These are phyloP conservation scores for Aspergillus tubingensis DNA, from an alignment of 2,329 filamentous ascomycete genomes.

Conservation along the genomic window DNA sequence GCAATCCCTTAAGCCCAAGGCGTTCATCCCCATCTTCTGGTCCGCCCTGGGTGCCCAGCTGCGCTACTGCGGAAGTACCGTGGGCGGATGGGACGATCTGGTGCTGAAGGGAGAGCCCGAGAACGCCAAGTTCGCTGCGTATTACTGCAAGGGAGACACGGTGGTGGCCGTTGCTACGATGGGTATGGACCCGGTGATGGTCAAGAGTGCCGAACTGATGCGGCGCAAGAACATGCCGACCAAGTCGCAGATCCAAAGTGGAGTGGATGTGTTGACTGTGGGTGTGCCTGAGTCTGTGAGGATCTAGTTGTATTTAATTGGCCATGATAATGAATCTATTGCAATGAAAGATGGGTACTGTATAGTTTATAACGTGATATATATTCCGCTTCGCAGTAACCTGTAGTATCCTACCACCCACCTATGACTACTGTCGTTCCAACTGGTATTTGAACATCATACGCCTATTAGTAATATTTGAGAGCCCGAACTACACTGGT, in stretches of 20 bases:
- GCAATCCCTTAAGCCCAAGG: slow-evolving; percentile 57
- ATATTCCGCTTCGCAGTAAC: no score
- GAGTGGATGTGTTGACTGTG: slow-evolving; percentile 45
- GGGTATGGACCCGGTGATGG: slow-evolving; percentile 85
- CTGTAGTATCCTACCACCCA: neutral
- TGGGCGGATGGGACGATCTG: slow-evolving; percentile 80
- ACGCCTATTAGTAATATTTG: no score
- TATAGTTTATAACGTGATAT: no score
- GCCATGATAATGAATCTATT: neutral
- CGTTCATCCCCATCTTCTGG: slow-evolving; percentile 96
- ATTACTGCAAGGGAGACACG: slow-evolving; percentile 81
- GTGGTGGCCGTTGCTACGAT: slow-evolving; percentile 90
- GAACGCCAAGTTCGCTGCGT: slow-evolving; percentile 82
- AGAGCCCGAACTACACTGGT: no score
- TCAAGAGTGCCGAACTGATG: slow-evolving; percentile 83
- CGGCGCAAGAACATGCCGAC: slow-evolving; percentile 75
- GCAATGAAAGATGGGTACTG: no score
- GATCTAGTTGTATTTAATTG: slow-evolving; percentile 16
- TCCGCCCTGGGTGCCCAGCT: slow-evolving; percentile 86
- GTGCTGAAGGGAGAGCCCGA: slow-evolving; percentile 75
- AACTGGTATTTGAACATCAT: no score
- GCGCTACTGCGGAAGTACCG: slow-evolving; percentile 88
- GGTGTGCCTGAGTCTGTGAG: slow-evolving; percentile 27
- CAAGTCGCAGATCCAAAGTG: slow-evolving; percentile 72
- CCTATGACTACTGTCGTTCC: no score